Base-by-base conservation (phyloP, 139 green algal genomes). In the Chlamydomonas eustigma region DNA sequence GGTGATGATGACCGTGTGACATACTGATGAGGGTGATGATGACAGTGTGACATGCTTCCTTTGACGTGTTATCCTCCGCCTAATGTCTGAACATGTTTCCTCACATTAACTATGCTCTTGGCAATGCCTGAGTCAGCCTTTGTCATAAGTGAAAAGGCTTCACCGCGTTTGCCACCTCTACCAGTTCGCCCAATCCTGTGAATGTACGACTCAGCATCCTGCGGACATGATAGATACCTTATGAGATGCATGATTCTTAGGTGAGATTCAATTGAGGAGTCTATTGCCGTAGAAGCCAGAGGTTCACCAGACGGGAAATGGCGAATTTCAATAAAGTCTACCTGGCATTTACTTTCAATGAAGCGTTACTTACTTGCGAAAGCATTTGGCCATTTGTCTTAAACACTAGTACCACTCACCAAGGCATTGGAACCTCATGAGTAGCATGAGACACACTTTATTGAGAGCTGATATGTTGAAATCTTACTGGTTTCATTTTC, bases 121-220 rank as follows among this genome's bases (percentile, higher is more conserved):
- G 44, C 44, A 12, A 58, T 58, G 44, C 18, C 12, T 58, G 44
- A 58, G 44, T 58, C 44, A 12, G 44, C 44, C 18, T 18, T 58
- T 18, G 44, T 58, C 44, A 58, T 12, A 18, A 73, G 31, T 4
- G 66, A 51, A 32, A 73, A 18, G 25, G 66, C 18, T 24, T 73
- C 66, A 5, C 66, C 66, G n/a, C 33, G 50, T 30, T 77, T 91
- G 24, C 94, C 94, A 4, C 93, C 94, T 30, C 94, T 85, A 1
- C 94, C 95, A 0, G 94, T 98, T 66, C 94, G 86, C 6, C 94
- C 93, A 64, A 97, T 81, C n/a, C 93, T 83, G 81, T 98, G 93
- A 63, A 83, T 91, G 77, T 98, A 98, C 79, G 97, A 93, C 82
- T 98, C 94, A 0, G 88, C 87, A 1, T 89, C 94, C 2, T 58